Evolutionary conservation across 768 basidiomycete genomes (phyloP).

Genomic region (Fomitopsis pulvina): DNA sequence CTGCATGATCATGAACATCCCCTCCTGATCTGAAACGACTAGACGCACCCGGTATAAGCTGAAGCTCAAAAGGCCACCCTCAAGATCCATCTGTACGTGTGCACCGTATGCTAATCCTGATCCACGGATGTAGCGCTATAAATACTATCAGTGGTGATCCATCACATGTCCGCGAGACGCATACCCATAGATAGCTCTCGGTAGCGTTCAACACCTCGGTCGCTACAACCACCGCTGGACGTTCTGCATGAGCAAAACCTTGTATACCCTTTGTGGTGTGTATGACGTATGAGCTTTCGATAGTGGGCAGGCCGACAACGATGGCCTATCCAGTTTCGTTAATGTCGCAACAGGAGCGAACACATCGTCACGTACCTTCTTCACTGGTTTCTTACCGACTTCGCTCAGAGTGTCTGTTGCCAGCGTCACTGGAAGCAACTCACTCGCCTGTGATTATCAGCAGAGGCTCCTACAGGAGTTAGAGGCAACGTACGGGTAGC

Average conservation of each 20-base stretch:
- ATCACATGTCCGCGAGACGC: too few relatives aligned
- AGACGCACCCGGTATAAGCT: constrained; percentile 66
- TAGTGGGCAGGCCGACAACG: constrained; percentile 85
- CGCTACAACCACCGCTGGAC: constrained; percentile 80
- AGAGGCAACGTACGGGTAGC: constrained; percentile 43
- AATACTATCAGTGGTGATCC: not conserved
- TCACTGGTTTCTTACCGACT: constrained; percentile 65
- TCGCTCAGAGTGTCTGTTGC: constrained; percentile 64
- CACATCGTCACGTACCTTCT: constrained; percentile 43
- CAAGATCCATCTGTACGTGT: constrained; percentile 63
- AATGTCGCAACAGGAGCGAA: not conserved
- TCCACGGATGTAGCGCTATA: constrained; percentile 81
- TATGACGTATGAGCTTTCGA: constrained; percentile 85
- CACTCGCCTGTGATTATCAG: constrained; percentile 33
- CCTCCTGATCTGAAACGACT: not conserved
- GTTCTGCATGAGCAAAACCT: constrained; percentile 78
- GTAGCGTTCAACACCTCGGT: constrained; percentile 85
- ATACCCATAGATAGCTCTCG: constrained; percentile 92
- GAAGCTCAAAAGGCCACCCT: constrained; percentile 73
- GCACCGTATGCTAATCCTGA: constrained; percentile 96
- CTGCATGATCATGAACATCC: constrained; percentile 31
- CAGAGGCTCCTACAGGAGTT: not conserved
- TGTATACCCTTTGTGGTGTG: constrained; percentile 74
- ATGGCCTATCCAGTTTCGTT: constrained; percentile 46
- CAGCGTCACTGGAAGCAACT: constrained; percentile 61